Base-by-base conservation (phyloP, 1,139 yeast species). In the Candida sanyaensis region DNA sequence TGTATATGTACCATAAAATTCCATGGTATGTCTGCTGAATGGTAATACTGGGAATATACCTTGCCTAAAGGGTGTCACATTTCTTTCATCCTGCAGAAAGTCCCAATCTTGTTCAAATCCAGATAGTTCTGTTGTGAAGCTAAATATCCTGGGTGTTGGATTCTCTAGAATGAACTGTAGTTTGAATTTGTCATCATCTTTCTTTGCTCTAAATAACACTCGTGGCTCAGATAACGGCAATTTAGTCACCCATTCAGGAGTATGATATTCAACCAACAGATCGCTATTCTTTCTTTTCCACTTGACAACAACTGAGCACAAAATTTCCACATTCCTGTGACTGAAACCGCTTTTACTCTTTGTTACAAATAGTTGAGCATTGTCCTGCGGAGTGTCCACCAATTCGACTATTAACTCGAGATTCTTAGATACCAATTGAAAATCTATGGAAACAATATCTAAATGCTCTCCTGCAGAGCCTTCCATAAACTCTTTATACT, bases 221-320 rank as follows among this genome's bases (percentile, higher is more conserved):
- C 95, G 65, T 2, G 95, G 95, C 57, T 86, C 93, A 41, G 83
- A 75, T 40, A 84, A 70, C 1, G 92, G 89, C 11, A 88, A 62
- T 1, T 75, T 67, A 6, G 84, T 66, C 42, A 77, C 80, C 78
- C 80, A 75, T 27, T 75, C 68, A 6, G 63, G 66, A 11, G 71
- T 65, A 3, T 52, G 55, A 45, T 57, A 75, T 4, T 47, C 56
- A 49, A 73, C 72, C 2, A 58, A 44, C 1, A 44, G 45, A 2
- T 53, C 55, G 1, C 55, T 50, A 8, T 30, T 21, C 3, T 48
- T 41, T 39, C 83, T 55, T 45, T 56, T 65, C 78, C 81, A 79
- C 23, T 58, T 55, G 13, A 75, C 57, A 0, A 34, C 52, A 2
- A 65, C 66, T 0, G 61, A 52, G 0, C 65, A 62, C 1, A 59